A percentile compares a stretch with the other conserved stretches of the same genome.
Evolutionary conservation across 2,329 filamentous ascomycete species (phyloP).

Genomic region (Chaetomiaceae sp.): DNA sequence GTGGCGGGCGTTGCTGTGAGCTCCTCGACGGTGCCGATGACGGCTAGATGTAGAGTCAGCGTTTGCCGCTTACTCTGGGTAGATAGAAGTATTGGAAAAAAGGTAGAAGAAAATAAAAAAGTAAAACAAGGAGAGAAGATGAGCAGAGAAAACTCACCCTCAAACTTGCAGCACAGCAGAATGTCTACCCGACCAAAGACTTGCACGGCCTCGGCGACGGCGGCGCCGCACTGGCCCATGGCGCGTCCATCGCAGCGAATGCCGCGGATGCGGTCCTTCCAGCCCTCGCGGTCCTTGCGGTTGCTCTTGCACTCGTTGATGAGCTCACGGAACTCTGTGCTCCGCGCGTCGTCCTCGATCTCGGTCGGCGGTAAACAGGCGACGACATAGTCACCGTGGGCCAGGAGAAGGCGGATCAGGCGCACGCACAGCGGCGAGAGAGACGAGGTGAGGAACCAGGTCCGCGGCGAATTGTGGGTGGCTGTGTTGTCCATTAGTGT

Average conservation of each 20-base stretch:
- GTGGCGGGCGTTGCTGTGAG: slow-evolving; percentile 68
- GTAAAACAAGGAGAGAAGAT: background rate
- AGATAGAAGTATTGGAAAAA: too few relatives aligned
- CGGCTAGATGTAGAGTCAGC: too few relatives aligned
- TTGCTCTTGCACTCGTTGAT: slow-evolving; percentile 63
- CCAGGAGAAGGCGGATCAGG: slow-evolving; percentile 72
- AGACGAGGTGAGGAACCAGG: slow-evolving; percentile 88
- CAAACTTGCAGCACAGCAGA: slow-evolving; percentile 80
- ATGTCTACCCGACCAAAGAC: slow-evolving; percentile 87
- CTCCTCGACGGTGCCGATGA: slow-evolving; percentile 90
- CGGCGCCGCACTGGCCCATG: slow-evolving; percentile 72
- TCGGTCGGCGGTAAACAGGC: slow-evolving; percentile 76
- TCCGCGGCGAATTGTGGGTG: slow-evolving; percentile 69
- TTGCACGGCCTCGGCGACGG: slow-evolving; percentile 79
- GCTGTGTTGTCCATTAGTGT: slow-evolving; percentile 44
- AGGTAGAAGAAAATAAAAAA: too few relatives aligned
- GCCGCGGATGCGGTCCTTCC: slow-evolving; percentile 70
- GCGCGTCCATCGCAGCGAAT: slow-evolving; percentile 59
- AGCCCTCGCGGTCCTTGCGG: slow-evolving; percentile 65
- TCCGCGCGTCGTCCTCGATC: slow-evolving; percentile 70
- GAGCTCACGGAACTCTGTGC: slow-evolving; percentile 74
- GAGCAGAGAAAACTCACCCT: slow-evolving; percentile 50
- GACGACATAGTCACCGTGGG: slow-evolving; percentile 88
- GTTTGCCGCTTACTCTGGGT: too few relatives aligned
- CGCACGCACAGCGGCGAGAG: slow-evolving; percentile 81